Conservation (phyloP, 2,329 filamentous ascomycete genomes). For the Colletotrichum melonis region DNA sequence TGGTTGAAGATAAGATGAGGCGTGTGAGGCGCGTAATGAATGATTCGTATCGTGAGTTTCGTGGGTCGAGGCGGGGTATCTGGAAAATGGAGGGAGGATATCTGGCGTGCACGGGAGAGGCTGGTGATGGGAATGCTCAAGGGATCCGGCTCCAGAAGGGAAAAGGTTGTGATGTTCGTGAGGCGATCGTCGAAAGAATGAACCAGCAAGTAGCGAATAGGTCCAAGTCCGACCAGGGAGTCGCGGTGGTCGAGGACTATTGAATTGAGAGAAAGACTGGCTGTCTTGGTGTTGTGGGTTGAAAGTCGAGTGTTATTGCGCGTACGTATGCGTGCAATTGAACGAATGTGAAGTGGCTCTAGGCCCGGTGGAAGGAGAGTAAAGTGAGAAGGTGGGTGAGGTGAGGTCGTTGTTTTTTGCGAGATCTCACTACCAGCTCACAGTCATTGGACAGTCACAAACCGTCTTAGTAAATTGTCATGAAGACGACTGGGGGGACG, state of each 20-base stretch:
- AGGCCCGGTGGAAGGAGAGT: constrained; percentile 31
- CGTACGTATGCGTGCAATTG: constrained; percentile 3
- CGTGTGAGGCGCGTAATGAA: background rate
- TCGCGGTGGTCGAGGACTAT: constrained; percentile 6
- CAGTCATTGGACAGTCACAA: constrained; percentile 16
- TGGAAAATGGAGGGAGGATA: constrained; percentile 6
- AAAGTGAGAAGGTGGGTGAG: constrained; percentile 34
- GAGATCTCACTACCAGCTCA: constrained; percentile 33
- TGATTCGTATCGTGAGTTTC: constrained; percentile 23
- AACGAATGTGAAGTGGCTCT: constrained; percentile 36
- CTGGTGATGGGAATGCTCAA: constrained; percentile 19
- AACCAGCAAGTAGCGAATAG: constrained; percentile 19
- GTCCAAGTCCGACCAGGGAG: constrained; percentile 24
- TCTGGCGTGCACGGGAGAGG: background rate
- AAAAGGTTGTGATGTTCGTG: constrained; percentile 3
- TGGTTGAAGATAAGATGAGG: background rate
- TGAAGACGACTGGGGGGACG: constrained; percentile 13
- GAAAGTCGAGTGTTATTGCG: constrained; percentile 1
- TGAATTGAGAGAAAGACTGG: constrained; percentile 1
- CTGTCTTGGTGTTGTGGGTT: background rate
- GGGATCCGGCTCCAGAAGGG: background rate
- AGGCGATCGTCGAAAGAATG: constrained; percentile 31
- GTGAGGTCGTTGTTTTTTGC: constrained; percentile 6
- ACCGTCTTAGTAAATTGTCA: constrained; percentile 11
- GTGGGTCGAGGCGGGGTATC: constrained; percentile 26